Conservation (phyloP, 805 yeast species). For the Ogataea parapolymorpha region DNA sequence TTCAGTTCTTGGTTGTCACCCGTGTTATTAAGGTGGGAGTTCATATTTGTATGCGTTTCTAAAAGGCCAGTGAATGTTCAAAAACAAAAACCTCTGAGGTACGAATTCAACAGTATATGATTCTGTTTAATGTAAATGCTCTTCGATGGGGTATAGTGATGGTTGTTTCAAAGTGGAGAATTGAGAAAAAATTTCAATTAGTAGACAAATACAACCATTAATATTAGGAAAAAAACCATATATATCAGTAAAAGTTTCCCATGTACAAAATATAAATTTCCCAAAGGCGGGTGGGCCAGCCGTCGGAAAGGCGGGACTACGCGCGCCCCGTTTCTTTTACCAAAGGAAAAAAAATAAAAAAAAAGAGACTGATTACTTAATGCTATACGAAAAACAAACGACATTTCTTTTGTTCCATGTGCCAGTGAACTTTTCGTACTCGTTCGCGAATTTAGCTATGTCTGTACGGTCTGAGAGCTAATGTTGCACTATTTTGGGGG, state of each 20-base stretch:
- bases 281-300: conserved; percentile 5
- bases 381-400: background rate
- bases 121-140: background rate
- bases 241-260: conserved; percentile 7
- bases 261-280: conserved; percentile 1
- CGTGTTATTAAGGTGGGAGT: conserved; percentile 37
- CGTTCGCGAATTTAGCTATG: no score
- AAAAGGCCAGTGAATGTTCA: background rate
- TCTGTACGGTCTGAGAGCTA: no score
- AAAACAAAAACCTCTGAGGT: background rate
- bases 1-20: conserved; percentile 36
- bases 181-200: conserved; percentile 11
- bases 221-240: conserved; percentile 1
- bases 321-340: conserved; percentile 8
- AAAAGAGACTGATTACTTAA: background rate
- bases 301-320: conserved; percentile 1
- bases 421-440: background rate
- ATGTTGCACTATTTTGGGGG: no score
- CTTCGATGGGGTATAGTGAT: background rate
- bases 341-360: background rate
- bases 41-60: conserved; percentile 28
- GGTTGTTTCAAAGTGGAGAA: conserved; percentile 2
- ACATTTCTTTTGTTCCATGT: background rate
- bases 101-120: background rate
- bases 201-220: conserved; percentile 6